Conservation (phyloP, 805 yeast species). For the Helenozyma rhizophorensis region DNA sequence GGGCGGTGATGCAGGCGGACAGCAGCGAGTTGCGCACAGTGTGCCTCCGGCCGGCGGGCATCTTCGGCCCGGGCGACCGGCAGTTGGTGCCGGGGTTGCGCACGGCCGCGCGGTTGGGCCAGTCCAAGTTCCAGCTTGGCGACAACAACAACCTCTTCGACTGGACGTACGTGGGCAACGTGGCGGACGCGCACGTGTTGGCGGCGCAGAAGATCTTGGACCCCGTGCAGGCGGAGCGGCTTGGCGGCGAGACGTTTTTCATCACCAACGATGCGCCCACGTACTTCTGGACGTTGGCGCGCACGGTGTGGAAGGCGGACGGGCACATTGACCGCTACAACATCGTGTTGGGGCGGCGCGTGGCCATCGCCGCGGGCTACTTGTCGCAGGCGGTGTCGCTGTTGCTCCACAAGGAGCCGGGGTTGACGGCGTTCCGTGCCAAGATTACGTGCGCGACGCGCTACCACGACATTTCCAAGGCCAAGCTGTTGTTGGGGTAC, state of each 20-base stretch:
- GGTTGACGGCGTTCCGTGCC: slow-evolving; percentile 94
- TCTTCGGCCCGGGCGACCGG: slow-evolving; percentile 98
- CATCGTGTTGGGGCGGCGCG: slow-evolving; percentile 63
- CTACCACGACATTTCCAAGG: slow-evolving; percentile 88
- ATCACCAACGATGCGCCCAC: slow-evolving; percentile 92
- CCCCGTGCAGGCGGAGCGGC: slow-evolving; percentile 33
- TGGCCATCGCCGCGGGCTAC: slow-evolving; percentile 82
- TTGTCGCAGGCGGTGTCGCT: slow-evolving; percentile 71
- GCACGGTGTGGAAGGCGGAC: slow-evolving; percentile 96
- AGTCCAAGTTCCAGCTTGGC: slow-evolving; percentile 90
- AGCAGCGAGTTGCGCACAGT: slow-evolving; percentile 61
- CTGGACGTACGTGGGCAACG: slow-evolving; percentile 98
- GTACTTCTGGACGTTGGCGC: slow-evolving; percentile 94
- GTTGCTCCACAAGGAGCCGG: slow-evolving; percentile 77
- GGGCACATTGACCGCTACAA: slow-evolving; percentile 72
- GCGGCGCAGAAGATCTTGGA: slow-evolving; percentile 77
- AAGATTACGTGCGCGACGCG: slow-evolving; percentile 88
- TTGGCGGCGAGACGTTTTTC: slow-evolving; percentile 86
- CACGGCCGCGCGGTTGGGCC: slow-evolving; percentile 75
- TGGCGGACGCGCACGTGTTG: slow-evolving; percentile 91
- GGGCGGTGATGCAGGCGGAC: slow-evolving; percentile 66
- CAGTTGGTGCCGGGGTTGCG: slow-evolving; percentile 93
- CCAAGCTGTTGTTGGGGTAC: slow-evolving; percentile 73
- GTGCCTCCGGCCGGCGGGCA: slow-evolving; percentile 94
- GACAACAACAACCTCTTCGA: slow-evolving; percentile 91